These are phyloP conservation scores for Hypocrella siamensis DNA, from an alignment of 2,329 filamentous ascomycete genomes.

Conservation along the genomic window DNA sequence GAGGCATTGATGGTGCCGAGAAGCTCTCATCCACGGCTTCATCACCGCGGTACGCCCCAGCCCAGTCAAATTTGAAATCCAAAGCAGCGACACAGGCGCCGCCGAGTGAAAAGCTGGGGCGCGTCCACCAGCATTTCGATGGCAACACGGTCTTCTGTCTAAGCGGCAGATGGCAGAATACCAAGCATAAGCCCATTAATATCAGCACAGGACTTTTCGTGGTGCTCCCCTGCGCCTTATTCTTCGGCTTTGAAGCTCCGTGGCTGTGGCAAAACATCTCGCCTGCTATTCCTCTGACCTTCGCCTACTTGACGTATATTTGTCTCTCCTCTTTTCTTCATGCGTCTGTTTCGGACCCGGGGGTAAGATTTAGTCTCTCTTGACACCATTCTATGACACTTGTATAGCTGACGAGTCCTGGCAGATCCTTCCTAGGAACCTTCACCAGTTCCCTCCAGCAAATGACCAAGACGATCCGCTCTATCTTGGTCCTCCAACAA, in stretches of 20 bases:
- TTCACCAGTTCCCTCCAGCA: constrained; percentile 71
- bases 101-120: constrained; percentile 27
- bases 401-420: background rate
- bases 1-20: constrained; percentile 54
- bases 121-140: constrained; percentile 83
- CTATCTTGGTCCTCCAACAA: constrained; percentile 67
- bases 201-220: constrained; percentile 70
- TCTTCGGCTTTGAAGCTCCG: constrained; percentile 71
- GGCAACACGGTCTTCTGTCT: constrained; percentile 87
- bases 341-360: constrained; percentile 82
- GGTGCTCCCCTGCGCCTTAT: constrained; percentile 64
- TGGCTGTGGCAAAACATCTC: constrained; percentile 80
- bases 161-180: constrained; percentile 76
- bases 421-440: constrained; percentile 80
- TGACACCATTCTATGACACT: background rate
- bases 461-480: constrained; percentile 69
- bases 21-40: constrained; percentile 72
- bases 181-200: constrained; percentile 75
- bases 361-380: constrained; percentile 42
- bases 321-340: constrained; percentile 89
- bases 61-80: constrained; percentile 18
- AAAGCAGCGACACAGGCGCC: constrained; percentile 7
- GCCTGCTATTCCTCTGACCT: constrained; percentile 75
- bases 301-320: constrained; percentile 81
- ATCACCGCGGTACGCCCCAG: constrained; percentile 46